Percentiles rank a stretch among this genome's conserved stretches.
phyloP scores from a whole-genome alignment of 139 green algal genomes.

The Coccomyxa sp. region DNA sequence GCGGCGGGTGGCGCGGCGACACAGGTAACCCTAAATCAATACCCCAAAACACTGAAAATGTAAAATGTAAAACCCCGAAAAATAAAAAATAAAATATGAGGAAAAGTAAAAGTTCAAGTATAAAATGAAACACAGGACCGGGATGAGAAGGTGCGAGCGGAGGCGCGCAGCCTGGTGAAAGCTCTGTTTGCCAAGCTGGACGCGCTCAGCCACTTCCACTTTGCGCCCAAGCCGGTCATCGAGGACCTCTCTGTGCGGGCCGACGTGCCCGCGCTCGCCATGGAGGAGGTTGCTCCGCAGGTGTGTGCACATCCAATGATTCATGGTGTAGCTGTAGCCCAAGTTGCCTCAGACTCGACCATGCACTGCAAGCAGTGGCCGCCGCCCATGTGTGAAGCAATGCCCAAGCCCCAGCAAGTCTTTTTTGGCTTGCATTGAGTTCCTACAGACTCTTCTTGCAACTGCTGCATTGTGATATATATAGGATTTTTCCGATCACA shows the following conservation, averaged over 20 bases:
- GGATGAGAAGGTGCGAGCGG: constrained; percentile 29
- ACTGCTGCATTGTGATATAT: too few species aligned
- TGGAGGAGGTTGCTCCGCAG: constrained; percentile 78
- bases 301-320: not conserved
- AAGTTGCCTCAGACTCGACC: not conserved
- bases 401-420: not conserved
- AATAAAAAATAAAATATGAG: too few species aligned
- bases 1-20: constrained; percentile 19
- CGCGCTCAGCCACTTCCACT: constrained; percentile 86
- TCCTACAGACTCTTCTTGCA: too few species aligned
- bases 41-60: too few species aligned
- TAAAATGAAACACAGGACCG: constrained; percentile 33
- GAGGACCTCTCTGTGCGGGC: constrained; percentile 69
- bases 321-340: not conserved
- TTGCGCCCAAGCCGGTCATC: constrained; percentile 81
- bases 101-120: too few species aligned
- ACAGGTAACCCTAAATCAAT: too few species aligned
- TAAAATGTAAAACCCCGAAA: too few species aligned
- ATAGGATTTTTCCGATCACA: too few species aligned
- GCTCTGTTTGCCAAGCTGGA: constrained; percentile 82
- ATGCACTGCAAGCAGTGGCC: not conserved
- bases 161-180: constrained; percentile 67
- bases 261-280: constrained; percentile 67
- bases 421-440: not conserved
- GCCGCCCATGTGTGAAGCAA: not conserved